These are phyloP conservation scores for Globisporangium cylindrosporum DNA, from an alignment of 352 stramenopile genomes.

Conservation along the genomic window DNA sequence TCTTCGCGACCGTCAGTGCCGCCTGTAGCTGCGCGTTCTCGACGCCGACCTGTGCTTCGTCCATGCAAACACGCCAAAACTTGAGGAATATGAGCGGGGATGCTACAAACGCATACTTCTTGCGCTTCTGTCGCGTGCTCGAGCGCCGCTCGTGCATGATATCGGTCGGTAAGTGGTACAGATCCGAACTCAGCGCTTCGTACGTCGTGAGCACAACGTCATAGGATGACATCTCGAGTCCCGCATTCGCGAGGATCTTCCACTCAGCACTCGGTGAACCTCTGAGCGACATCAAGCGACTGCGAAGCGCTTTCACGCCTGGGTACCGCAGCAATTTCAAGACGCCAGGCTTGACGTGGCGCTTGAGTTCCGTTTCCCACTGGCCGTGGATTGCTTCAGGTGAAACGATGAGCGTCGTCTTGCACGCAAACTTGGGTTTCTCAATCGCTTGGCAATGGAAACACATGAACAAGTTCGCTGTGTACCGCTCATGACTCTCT, in stretches of 20 bases:
- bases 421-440: slow-evolving; percentile 35
- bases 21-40: slow-evolving; percentile 73
- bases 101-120: slow-evolving; percentile 81
- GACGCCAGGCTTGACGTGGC: slow-evolving; percentile 58
- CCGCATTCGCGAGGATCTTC: slow-evolving; percentile 44
- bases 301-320: slow-evolving; percentile 49
- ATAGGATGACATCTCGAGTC: slow-evolving; percentile 58
- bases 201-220: slow-evolving; percentile 93
- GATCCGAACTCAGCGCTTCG: slow-evolving; percentile 76
- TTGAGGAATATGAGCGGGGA: slow-evolving; percentile 85
- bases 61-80: slow-evolving; percentile 91
- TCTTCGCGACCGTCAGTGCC: slow-evolving; percentile 76
- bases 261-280: slow-evolving; percentile 43
- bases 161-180: slow-evolving; percentile 65
- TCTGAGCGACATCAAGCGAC: slow-evolving; percentile 19
- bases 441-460: slow-evolving; percentile 57
- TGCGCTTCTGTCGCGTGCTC: slow-evolving; percentile 55
- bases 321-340: slow-evolving; percentile 57
- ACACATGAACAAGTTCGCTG: slow-evolving; percentile 44
- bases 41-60: slow-evolving; percentile 91
- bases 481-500: slow-evolving; percentile 1
- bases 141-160: slow-evolving; percentile 39
- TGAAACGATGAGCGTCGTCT: slow-evolving; percentile 92
- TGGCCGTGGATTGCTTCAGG: slow-evolving; percentile 89
- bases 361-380: slow-evolving; percentile 86